Evolutionary conservation across 805 yeast genomes (phyloP), one percentile per base, ranked within the genome.

Genomic region (Sugiyamaella lignohabitans): DNA sequence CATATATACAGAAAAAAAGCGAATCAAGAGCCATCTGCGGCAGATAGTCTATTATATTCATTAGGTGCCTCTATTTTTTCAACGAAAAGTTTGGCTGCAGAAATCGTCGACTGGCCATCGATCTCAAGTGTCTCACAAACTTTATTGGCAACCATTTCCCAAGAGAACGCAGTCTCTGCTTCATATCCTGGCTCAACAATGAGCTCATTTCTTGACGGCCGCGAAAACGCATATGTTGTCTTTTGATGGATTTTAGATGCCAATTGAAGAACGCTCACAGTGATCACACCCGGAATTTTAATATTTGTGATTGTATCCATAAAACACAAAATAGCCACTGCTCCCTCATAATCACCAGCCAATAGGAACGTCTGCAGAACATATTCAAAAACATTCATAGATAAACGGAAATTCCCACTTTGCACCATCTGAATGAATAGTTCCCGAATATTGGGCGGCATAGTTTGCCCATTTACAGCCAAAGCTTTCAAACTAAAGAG

Each of bases 361-460:
- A 53, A 46, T 38, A 54, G 27, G 38, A 53, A 24, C 2, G 56
- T 39, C 18, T 54, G 56, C 34, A 51, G 4, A 6, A 49, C 46
- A 22, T 43, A 41, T 24, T 54, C 56, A 29, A 47, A 54, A n/a
- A 54, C 47, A 36, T 43, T 37, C 18, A 45, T 30, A 14, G 56
- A 53, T 23, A 40, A 37, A 20, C 23, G 38, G 46, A 53, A 54
- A 19, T 45, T 42, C 5, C 40, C 17, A 32, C 35, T 24, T n/a
- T 36, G 24, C 14, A 54, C 38, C 54, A 53, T 54, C 17, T n/a
- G 22, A 3, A 16, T 16, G 19, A 54, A 49, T 5, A 54, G 39
- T 3, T 21, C 35, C n/a, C 54, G 48, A 2, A 44, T 17, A n/a
- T 46, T 45, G 5, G 48, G 46, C 14, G 32, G 32, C 14, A 8